phyloP scores from a whole-genome alignment of 352 stramenopile genomes.

The Phytophthora litchii region DNA sequence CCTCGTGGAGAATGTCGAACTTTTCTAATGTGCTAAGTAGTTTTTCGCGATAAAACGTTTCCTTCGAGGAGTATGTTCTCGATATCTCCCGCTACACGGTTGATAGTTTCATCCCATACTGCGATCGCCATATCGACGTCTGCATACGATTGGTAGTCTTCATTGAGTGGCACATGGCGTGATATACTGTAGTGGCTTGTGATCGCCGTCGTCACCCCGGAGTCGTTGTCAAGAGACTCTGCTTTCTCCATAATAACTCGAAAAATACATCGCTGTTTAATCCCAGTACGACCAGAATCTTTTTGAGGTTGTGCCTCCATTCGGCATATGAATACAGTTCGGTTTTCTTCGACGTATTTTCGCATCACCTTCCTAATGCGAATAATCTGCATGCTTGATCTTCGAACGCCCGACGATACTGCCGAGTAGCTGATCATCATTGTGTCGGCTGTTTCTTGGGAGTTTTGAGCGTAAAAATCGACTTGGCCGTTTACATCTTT shows the following conservation, averaged over 20 bases:
- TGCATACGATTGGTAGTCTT: not conserved
- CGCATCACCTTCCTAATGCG: conserved; percentile 16
- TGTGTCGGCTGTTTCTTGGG: conserved; percentile 3
- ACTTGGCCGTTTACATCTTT: conserved; percentile 14
- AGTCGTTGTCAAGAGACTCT: not conserved
- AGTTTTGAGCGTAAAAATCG: conserved; percentile 16
- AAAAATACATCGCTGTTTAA: conserved; percentile 1
- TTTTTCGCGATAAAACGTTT: not conserved
- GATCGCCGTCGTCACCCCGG: conserved; percentile 3
- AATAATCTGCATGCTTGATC: not conserved
- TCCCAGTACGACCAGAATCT: not conserved
- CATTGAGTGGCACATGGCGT: not conserved
- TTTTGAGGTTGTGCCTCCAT: conserved; percentile 4
- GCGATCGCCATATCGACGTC: conserved; percentile 18
- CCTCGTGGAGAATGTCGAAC: no score
- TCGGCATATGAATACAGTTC: conserved; percentile 17
- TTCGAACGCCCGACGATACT: not conserved
- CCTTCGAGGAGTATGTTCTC: conserved; percentile 28
- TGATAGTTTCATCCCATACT: conserved; percentile 21
- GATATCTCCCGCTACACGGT: conserved; percentile 11
- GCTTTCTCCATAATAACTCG: conserved; percentile 16
- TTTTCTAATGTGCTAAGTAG: not conserved
- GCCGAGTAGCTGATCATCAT: conserved; percentile 22
- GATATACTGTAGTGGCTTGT: conserved; percentile 17
- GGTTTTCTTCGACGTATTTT: conserved; percentile 16